Percentiles rank a stretch among this genome's conserved stretches.
phyloP scores from a whole-genome alignment of 225 moss, liverwort and hornwort species.

The Pseudisothecium myosuroides region DNA sequence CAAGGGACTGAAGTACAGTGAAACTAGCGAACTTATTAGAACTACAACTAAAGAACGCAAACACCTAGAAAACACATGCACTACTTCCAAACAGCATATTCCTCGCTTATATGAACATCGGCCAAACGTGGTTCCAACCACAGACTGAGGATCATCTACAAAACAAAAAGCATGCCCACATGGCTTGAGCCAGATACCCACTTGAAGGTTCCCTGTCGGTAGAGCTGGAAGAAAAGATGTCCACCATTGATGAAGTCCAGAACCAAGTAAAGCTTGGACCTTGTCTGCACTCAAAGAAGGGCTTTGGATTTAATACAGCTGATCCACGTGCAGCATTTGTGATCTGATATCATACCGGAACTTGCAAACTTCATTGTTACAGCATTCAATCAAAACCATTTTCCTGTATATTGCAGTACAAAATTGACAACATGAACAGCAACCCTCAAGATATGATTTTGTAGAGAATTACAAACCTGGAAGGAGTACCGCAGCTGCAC shows the following conservation, averaged over 20 bases:
- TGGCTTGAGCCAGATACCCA: conserved; percentile 18
- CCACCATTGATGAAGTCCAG: conserved; percentile 97
- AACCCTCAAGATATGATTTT: not conserved
- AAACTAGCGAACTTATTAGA: not conserved
- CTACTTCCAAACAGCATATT: not conserved
- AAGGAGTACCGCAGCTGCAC: conserved; percentile 96
- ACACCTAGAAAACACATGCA: not conserved
- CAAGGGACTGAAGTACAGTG: not conserved
- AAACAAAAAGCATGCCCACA: conserved; percentile 4
- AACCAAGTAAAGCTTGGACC: conserved; percentile 79
- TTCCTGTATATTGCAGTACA: not conserved
- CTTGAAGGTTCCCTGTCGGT: conserved; percentile 92
- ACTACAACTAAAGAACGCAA: not conserved
- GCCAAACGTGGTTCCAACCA: not conserved
- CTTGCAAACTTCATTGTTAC: not conserved
- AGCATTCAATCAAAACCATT: not conserved
- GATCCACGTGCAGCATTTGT: not conserved
- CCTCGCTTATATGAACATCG: not conserved
- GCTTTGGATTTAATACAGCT: not conserved
- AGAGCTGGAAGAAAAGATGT: conserved; percentile 94
- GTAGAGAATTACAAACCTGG: conserved; percentile 41
- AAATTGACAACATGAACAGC: not conserved
- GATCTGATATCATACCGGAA: not conserved
- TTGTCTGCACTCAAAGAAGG: conserved; percentile 52
- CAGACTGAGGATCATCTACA: not conserved